Evolutionary conservation across 1,139 yeast genomes (phyloP), one percentile per base, ranked within the genome.

Genomic region (Hemisphaericaspora lyxosophila): DNA sequence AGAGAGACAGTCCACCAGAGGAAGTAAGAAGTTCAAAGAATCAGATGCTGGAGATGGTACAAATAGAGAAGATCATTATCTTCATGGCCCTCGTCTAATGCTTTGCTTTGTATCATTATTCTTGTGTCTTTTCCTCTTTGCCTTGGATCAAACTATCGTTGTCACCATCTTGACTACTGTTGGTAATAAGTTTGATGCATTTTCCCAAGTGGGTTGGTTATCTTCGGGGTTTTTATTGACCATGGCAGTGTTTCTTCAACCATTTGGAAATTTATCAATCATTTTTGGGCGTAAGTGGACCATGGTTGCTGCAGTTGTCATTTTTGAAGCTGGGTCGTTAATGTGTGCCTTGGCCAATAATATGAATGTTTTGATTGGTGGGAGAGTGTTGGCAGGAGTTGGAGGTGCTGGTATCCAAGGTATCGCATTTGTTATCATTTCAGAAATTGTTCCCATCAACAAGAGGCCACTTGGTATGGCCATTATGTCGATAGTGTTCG

Each of bases 161-260:
- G 57, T 61, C 11, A 64, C 71, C 1, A 51, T 68, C 17, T 54
- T 67, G 38, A 57, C 67, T 11, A 59, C 54, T 0, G 71, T 68
- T 18, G 71, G 73, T 8, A 60, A 62, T 44, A 53, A 66, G 34
- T 68, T 68, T 44, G 39, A 67, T 36, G 70, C 70, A 7, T 79
- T 78, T 48, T 69, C 71, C 12, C 69, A 78, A 47, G 64, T 79
- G 25, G 80, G 80, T 8, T 81, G 88, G 87, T 53, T 81, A 33
- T 59, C 79, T 3, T 62, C 83, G 2, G 88, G 82, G 3, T 83
- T 75, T 53, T 55, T 80, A 47, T 62, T 83, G 35, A 44, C 68
- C 3, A 54, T 59, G 51, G 57, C 70, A 1, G 68, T 64, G 2
- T 59, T 67, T 40, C 57, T 61, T 24, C 64, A 67, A 26, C 60